A percentile compares a stretch with the other conserved stretches of the same genome.
Conservation (phyloP, 2,329 filamentous ascomycete species). For the Geosmithia flava region DNA sequence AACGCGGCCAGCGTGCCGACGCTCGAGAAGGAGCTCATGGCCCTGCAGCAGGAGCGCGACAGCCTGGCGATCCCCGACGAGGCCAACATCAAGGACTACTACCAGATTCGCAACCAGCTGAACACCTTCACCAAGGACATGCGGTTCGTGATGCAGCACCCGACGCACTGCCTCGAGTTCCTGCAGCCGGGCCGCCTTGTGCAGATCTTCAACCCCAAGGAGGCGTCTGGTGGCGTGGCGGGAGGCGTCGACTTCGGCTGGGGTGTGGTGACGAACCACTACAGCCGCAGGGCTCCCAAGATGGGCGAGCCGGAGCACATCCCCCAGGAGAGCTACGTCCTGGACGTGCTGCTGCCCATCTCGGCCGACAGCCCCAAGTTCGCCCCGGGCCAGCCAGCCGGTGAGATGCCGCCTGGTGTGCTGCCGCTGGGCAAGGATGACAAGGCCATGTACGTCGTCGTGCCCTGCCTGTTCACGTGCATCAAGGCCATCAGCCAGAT, state of each 20-base stretch:
- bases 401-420: constrained; percentile 51
- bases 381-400: constrained; percentile 16
- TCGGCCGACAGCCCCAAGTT: constrained; percentile 37
- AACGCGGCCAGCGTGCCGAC: constrained; percentile 78
- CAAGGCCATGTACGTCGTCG: constrained; percentile 19
- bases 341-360: constrained; percentile 66
- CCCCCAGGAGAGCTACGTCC: constrained; percentile 66
- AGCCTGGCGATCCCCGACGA: constrained; percentile 75
- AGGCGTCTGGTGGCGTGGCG: constrained; percentile 25
- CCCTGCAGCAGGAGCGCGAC: constrained; percentile 64
- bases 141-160: constrained; percentile 83
- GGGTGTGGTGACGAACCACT: constrained; percentile 76
- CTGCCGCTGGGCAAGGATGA: constrained; percentile 13
- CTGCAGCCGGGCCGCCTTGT: constrained; percentile 81
- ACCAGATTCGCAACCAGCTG: constrained; percentile 75
- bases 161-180: constrained; percentile 73
- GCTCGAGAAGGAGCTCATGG: constrained; percentile 71
- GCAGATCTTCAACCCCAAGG: constrained; percentile 61
- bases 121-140: constrained; percentile 79
- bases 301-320: constrained; percentile 54
- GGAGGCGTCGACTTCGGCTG: constrained; percentile 69
- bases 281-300: constrained; percentile 51
- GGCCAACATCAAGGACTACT: constrained; percentile 83
- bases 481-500: constrained; percentile 77
- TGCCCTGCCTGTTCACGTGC: constrained; percentile 78